Base-by-base conservation (phyloP, 176 grass and related monocot genomes). In the Juncus inflexus region DNA sequence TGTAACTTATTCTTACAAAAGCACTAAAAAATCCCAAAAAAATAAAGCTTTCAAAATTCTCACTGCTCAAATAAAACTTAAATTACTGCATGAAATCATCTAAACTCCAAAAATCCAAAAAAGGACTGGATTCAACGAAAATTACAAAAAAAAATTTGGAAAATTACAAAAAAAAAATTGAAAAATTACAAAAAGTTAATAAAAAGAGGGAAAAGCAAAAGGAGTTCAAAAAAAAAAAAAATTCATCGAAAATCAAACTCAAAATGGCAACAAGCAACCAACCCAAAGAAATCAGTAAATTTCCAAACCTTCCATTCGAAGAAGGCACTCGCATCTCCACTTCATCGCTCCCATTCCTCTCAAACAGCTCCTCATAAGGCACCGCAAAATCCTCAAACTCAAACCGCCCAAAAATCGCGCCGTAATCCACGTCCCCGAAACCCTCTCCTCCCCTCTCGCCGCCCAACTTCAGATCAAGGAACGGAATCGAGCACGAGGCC, bases 401-500 rank as follows among this genome's bases (percentile, higher is more conserved):
- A 55, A 68, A 83, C 11, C 19, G 62, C 35, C 75, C 76, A 71
- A 99, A 99, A 72, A 99, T 83, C 83, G 92, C 94, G 5, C 78
- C 76, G 70, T 99, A 99, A 52, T 61, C 67, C 52, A 51, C 67
- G 3, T 47, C 58, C 1, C 39, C 38, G 42, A 79, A 76, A 28
- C 19, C 19, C 19, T 28, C 19, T 28, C 19, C 19, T 28, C 19
- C 19, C 19, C 19, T 28, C 19, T 28, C 19, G 19, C 19, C 19
- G 19, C 19, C 19, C 5, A 74, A 74, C 9, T 84, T 84, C 10
- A 96, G 81, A 67, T 96, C 87, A 65, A 96, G 92, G 59, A 83
- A 88, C 8, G 92, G 92, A 50, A 96, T 96, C 76, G 82, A 88
- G 87, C 87, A 89, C 0, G 92, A 91, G 9, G 73, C 76, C 3